Evolutionary conservation across 257 asterid species (phyloP).

Genomic region (Phtheirospermum japonicum): DNA sequence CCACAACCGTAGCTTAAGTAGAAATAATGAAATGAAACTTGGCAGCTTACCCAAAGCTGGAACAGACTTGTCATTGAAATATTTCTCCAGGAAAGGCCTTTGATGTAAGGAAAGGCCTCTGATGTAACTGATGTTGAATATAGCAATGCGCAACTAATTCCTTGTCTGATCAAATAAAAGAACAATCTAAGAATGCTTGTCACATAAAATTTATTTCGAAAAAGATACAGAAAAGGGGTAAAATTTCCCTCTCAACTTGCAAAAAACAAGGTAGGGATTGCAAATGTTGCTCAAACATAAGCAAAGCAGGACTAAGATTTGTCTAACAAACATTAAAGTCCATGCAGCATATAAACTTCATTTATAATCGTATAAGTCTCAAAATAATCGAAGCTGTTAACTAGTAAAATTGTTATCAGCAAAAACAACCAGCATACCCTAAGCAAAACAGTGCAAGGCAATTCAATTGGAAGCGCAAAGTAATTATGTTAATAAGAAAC

Average conservation of each 20-base stretch:
- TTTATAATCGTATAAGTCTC: neutral
- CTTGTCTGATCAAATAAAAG: conserved; percentile 59
- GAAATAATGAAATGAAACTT: neutral
- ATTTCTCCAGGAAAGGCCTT: conserved; percentile 86
- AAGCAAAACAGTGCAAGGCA: neutral
- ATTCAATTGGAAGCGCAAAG: neutral
- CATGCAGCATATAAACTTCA: neutral
- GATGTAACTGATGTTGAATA: conserved; percentile 92
- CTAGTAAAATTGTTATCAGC: neutral
- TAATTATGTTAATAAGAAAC: neutral
- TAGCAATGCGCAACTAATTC: conserved; percentile 89
- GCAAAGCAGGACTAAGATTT: conserved; percentile 11
- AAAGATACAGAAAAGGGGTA: conserved; percentile 7
- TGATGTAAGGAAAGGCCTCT: too few species aligned
- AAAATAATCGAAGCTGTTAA: neutral
- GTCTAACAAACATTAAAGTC: neutral
- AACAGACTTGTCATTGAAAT: conserved; percentile 85
- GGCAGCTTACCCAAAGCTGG: conserved; percentile 78
- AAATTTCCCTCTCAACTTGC: conserved; percentile 1
- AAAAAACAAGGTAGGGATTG: conserved; percentile 1
- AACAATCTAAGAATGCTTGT: conserved; percentile 22
- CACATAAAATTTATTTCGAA: conserved; percentile 3
- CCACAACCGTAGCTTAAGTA: neutral
- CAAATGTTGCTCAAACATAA: conserved; percentile 25
- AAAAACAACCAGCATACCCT: neutral